A percentile compares a stretch with the other conserved stretches of the same genome.
Evolutionary conservation across 2,329 filamentous ascomycete species (phyloP).

Genomic region (Xylariaceae sp.): DNA sequence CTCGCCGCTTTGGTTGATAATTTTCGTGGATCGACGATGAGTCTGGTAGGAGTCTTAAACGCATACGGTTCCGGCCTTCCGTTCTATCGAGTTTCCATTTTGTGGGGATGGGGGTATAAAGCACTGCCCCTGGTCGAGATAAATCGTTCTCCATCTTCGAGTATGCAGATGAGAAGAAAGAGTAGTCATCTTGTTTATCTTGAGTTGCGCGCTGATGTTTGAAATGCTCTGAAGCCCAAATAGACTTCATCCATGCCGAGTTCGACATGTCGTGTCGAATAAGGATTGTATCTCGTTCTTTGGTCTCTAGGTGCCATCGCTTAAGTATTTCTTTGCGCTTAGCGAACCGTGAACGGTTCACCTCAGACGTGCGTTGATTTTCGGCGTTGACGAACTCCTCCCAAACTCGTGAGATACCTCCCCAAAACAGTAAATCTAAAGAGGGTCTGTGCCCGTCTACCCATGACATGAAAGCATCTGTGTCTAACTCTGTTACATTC

Average conservation of each 20-base stretch:
- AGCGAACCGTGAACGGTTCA: slow-evolving; percentile 60
- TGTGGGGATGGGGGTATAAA: slow-evolving; percentile 56
- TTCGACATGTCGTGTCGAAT: slow-evolving; percentile 82
- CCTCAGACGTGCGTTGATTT: slow-evolving; percentile 74
- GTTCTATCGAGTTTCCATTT: slow-evolving; percentile 96
- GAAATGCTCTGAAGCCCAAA: slow-evolving; percentile 83
- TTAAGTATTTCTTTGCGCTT: slow-evolving; percentile 79
- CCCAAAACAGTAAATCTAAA: slow-evolving; percentile 77
- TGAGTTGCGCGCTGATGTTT: slow-evolving; percentile 86
- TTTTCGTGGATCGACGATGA: slow-evolving; percentile 60
- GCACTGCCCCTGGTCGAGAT: slow-evolving; percentile 72
- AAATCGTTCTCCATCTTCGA: slow-evolving; percentile 74
- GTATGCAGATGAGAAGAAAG: slow-evolving; percentile 70
- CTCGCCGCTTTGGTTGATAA: slow-evolving; percentile 78
- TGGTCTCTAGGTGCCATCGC: slow-evolving; percentile 68
- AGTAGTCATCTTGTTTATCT: slow-evolving; percentile 86
- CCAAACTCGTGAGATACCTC: slow-evolving; percentile 75
- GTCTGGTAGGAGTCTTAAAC: slow-evolving; percentile 79
- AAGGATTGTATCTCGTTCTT: slow-evolving; percentile 63
- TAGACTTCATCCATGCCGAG: slow-evolving; percentile 89
- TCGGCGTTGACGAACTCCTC: slow-evolving; percentile 79
- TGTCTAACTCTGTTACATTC: slow-evolving; percentile 80
- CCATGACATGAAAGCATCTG: slow-evolving; percentile 82
- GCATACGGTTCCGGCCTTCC: slow-evolving; percentile 92
- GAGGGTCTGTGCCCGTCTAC: slow-evolving; percentile 74